Base-by-base conservation (phyloP, 306 rosid species). In the Trifolium repens region DNA sequence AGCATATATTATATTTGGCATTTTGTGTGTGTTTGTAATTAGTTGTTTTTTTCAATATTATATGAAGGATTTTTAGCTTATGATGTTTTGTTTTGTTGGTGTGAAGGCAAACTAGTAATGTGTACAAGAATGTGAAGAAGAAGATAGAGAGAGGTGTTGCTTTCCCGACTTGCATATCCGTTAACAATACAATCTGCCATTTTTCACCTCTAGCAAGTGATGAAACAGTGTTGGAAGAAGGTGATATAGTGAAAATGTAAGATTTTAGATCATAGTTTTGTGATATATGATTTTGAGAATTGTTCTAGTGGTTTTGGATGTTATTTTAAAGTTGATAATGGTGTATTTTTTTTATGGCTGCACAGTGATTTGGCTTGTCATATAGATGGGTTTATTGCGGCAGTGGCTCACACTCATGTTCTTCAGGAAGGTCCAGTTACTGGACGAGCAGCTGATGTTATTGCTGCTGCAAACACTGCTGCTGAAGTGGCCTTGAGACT, bases 401-500 rank as follows among this genome's bases (percentile, higher is more conserved):
- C 89, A 0, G 97, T 94, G 1, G 99, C 93, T 11, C 97, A 94
- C 77, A 79, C 99, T 40, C 97, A 89, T 85, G 86, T 86, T 84
- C 88, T 94, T 74, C 96, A 83, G 69, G 88, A 81, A 40, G 99
- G 96, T 0, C 88, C 96, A 4, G 74, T 94, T 32, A 86, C 97
- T 3, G 99, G 97, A 57, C 82, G 89, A 71, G 93, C 92, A 13
- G 99, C 99, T 27, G 99, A 94, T 85, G 97, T 87, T 26, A 79
- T 94, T 67, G 96, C 96, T 1, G 99, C 99, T 43, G 97, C 97
- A 44, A 94, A 94, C 76, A 89, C 97, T 15, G 99, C 99, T 27
- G 96, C 99, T 8, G 99, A 94, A 79, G 97, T 94, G 79, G 97
- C 97, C 58, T 73, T 92, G 85, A 90, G 99, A 84, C 97, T 92